phyloP scores from a whole-genome alignment of 2,329 filamentous ascomycete genomes.

The Clonostachys chloroleuca region DNA sequence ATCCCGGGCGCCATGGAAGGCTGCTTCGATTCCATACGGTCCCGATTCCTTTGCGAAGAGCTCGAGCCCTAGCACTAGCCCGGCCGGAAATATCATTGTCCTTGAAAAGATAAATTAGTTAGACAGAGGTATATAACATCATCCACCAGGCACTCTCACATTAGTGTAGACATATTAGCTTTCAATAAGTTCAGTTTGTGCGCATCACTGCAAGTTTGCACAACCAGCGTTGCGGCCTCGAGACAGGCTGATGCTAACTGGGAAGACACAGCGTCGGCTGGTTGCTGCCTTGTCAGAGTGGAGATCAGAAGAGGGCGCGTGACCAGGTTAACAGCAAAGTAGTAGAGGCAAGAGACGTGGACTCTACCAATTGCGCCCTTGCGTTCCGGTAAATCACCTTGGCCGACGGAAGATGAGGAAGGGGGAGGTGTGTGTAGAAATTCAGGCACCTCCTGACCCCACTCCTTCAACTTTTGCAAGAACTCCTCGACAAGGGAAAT shows the following conservation, averaged over 20 bases:
- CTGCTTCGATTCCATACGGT: conserved; percentile 36
- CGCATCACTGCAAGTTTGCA: conserved; percentile 48
- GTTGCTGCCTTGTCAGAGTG: conserved; percentile 32
- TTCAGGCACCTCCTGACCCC: conserved; percentile 37
- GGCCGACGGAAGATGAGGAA: conserved; percentile 2
- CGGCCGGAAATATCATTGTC: conserved; percentile 51
- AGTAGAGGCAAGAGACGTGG: conserved; percentile 53
- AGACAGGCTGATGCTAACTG: conserved; percentile 47
- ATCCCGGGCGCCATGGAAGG: conserved; percentile 43
- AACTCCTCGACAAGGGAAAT: conserved; percentile 28
- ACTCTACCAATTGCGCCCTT: conserved; percentile 40
- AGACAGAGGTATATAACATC: neutral
- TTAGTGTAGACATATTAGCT: conserved; percentile 54
- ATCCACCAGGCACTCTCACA: conserved; percentile 29
- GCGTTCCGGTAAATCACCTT: conserved; percentile 1
- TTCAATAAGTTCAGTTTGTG: conserved; percentile 35
- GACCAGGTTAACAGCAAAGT: conserved; percentile 53
- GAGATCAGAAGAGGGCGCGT: conserved; percentile 52
- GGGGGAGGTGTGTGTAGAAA: conserved; percentile 28
- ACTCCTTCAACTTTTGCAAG: conserved; percentile 33
- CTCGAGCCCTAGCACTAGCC: conserved; percentile 51
- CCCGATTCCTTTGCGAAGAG: conserved; percentile 44
- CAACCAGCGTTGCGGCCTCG: conserved; percentile 49
- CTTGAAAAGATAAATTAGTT: conserved; percentile 14
- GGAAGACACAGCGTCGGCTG: conserved; percentile 15